These are phyloP conservation scores for Ocimum tenuiflorum DNA, from an alignment of 257 asterid species.

Conservation along the genomic window DNA sequence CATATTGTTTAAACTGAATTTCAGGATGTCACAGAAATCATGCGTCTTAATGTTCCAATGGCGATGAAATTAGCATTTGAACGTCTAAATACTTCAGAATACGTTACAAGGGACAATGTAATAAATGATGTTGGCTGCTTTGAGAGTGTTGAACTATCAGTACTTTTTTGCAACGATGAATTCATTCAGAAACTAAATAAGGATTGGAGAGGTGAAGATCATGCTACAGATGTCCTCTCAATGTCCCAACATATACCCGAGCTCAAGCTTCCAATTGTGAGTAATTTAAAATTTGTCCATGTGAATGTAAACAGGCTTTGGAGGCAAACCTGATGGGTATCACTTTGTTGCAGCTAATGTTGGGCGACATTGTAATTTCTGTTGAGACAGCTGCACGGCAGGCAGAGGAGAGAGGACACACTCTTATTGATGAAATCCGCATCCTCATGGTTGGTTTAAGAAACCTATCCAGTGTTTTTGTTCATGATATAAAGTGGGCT, in stretches of 20 bases:
- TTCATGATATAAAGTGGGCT: background rate
- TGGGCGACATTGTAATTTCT: slow-evolving; percentile 90
- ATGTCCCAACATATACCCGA: slow-evolving; percentile 95
- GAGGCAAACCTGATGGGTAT: slow-evolving; percentile 24
- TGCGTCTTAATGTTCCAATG: slow-evolving; percentile 89
- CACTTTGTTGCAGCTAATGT: slow-evolving; percentile 64
- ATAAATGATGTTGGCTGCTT: slow-evolving; percentile 65
- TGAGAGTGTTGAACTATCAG: slow-evolving; percentile 76
- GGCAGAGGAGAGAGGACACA: slow-evolving; percentile 90
- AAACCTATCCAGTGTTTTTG: background rate
- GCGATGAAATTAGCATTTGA: slow-evolving; percentile 84
- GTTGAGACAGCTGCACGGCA: slow-evolving; percentile 97
- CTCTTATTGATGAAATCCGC: slow-evolving; percentile 89
- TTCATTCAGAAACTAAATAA: slow-evolving; percentile 78
- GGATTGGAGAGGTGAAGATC: slow-evolving; percentile 96
- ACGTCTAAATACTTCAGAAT: slow-evolving; percentile 44
- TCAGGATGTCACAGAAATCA: slow-evolving; percentile 79
- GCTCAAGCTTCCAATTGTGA: slow-evolving; percentile 77
- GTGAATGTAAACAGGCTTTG: slow-evolving; percentile 4
- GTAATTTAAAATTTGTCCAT: slow-evolving; percentile 23
- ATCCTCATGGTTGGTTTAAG: slow-evolving; percentile 67
- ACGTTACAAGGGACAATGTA: slow-evolving; percentile 58
- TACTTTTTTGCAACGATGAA: slow-evolving; percentile 83
- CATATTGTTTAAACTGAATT: slow-evolving; percentile 16
- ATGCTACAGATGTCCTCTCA: slow-evolving; percentile 91